Evolutionary conservation across 768 basidiomycete genomes (phyloP).

Genomic region (Lepiota brunneoincarnata): DNA sequence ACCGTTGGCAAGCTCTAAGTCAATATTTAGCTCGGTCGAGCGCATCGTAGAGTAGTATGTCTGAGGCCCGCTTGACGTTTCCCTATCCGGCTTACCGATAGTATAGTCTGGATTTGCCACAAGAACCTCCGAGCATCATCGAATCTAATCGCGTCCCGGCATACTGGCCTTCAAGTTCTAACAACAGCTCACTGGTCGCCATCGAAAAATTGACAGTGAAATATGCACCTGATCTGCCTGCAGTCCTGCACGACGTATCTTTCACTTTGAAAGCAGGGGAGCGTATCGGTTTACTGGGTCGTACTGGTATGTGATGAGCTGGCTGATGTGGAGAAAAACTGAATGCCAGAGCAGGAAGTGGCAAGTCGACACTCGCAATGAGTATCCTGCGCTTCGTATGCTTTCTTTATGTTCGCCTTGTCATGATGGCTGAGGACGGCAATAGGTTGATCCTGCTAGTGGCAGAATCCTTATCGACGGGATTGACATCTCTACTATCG

Average conservation of each 20-base stretch:
- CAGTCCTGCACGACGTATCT: conserved; percentile 73
- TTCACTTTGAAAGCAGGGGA: conserved; percentile 72
- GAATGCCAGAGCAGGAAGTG: conserved; percentile 38
- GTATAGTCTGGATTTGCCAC: conserved; percentile 66
- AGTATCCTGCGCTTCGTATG: conserved; percentile 78
- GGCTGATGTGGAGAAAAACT: conserved; percentile 23
- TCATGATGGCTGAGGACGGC: conserved; percentile 1
- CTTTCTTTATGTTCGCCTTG: not conserved
- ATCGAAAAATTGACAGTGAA: conserved; percentile 79
- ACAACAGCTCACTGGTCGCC: conserved; percentile 52
- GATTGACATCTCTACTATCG: conserved; percentile 84
- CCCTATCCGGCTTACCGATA: not conserved
- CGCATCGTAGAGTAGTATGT: conserved; percentile 81
- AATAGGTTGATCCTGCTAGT: conserved; percentile 66
- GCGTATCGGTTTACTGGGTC: conserved; percentile 75
- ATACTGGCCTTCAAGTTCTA: conserved; percentile 85
- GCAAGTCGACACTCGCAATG: conserved; percentile 85
- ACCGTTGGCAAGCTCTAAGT: not conserved
- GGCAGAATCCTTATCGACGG: conserved; percentile 85
- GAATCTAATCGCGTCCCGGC: conserved; percentile 79
- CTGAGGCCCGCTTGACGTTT: not conserved
- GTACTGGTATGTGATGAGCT: conserved; percentile 38
- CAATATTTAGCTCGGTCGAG: conserved; percentile 69
- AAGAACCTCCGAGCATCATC: conserved; percentile 78
- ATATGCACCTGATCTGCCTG: conserved; percentile 82